Conservation (phyloP, 163 green algal species). For the Smithsoniella earleae region DNA sequence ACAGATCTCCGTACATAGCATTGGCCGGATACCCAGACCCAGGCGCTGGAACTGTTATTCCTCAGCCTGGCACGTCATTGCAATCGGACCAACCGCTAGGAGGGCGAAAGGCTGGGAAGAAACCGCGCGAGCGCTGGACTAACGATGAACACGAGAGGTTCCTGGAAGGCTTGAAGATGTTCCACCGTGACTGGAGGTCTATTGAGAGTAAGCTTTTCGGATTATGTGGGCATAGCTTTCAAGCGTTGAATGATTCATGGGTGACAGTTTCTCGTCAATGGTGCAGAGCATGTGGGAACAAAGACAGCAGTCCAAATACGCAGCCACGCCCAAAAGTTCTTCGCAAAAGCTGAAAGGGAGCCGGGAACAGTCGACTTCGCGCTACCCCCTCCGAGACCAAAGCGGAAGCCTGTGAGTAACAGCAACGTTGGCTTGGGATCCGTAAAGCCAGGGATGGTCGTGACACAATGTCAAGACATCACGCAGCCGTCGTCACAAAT, state of each 20-base stretch:
- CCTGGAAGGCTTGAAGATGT: conserved; percentile 40
- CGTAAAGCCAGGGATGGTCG: not conserved
- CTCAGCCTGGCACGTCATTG: too few relatives aligned
- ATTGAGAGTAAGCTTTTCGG: conserved; percentile 35
- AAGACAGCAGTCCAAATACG: conserved; percentile 92
- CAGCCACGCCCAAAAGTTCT: conserved; percentile 94
- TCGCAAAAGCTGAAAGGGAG: conserved; percentile 76
- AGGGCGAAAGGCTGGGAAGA: conserved; percentile 20
- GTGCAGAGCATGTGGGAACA: conserved; percentile 77
- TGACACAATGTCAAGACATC: not conserved
- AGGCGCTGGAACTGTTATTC: too few relatives aligned
- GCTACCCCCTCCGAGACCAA: conserved; percentile 25
- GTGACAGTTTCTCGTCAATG: too few relatives aligned
- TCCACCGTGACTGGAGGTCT: conserved; percentile 39
- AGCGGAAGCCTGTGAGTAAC: conserved; percentile 2
- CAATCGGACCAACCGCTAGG: too few relatives aligned
- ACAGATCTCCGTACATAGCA: too few relatives aligned
- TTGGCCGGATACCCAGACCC: too few relatives aligned
- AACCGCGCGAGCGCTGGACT: conserved; percentile 37
- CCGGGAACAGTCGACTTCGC: conserved; percentile 39
- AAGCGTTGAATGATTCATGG: not conserved
- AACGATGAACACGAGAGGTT: conserved; percentile 42
- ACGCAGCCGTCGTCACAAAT: not conserved
- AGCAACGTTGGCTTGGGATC: not conserved
- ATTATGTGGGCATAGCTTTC: not conserved